phyloP scores from a whole-genome alignment of 305 asterid species.

The Solanum hybrid region DNA sequence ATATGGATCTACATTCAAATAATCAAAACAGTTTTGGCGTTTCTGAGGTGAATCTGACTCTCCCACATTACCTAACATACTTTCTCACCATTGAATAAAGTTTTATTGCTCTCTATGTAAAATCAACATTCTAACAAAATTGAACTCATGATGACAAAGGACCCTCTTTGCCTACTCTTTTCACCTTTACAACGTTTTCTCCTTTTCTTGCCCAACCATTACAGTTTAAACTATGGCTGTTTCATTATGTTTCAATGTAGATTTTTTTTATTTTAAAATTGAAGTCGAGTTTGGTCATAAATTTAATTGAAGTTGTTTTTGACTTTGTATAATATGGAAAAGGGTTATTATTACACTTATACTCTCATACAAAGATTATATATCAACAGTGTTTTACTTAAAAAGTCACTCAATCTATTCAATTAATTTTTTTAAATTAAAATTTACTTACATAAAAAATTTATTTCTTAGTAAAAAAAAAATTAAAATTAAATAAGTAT shows the following conservation, averaged over 20 bases:
- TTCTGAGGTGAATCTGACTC: not conserved
- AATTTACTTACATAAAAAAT: too few species aligned
- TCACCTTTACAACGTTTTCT: not conserved
- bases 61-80: not conserved
- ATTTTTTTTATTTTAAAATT: too few species aligned
- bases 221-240: not conserved
- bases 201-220: not conserved
- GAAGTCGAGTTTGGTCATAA: not conserved
- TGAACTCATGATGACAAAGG: not conserved
- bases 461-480: too few species aligned
- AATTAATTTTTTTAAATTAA: too few species aligned
- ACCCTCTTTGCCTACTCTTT: not conserved
- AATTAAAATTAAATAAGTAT: too few species aligned
- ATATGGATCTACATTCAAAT: not conserved
- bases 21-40: not conserved
- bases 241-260: too few species aligned
- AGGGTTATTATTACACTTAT: too few species aligned
- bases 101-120: not conserved
- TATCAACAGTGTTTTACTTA: too few species aligned
- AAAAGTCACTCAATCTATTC: too few species aligned
- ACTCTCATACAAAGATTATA: too few species aligned
- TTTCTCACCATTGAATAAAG: not conserved
- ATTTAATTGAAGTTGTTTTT: too few species aligned
- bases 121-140: not conserved
- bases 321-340: too few species aligned